Percentiles rank a stretch among this genome's conserved stretches.
Evolutionary conservation across 2,329 filamentous ascomycete genomes (phyloP).

Genomic region (Hypoxylon sp.): DNA sequence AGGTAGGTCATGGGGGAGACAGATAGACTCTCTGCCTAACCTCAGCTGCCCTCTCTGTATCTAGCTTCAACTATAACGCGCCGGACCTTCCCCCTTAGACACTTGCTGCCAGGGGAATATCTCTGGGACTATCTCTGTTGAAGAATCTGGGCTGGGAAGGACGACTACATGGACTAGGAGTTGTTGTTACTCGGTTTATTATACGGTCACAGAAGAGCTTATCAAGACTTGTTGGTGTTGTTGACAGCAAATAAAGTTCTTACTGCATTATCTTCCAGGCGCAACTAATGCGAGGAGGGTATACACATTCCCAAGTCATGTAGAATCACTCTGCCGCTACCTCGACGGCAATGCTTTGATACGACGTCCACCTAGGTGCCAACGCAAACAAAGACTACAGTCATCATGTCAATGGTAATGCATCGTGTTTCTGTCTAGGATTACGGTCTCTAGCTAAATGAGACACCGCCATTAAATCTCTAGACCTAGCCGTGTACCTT

Average conservation of each 20-base stretch:
- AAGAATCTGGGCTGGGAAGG: neutral
- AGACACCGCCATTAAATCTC: slow-evolving; percentile 6
- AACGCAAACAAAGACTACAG: too few relatives aligned
- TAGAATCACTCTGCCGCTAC: too few relatives aligned
- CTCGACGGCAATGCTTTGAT: too few relatives aligned
- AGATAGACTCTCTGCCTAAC: too few relatives aligned
- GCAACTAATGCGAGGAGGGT: too few relatives aligned
- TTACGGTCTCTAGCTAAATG: slow-evolving; percentile 18
- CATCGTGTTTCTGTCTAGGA: slow-evolving; percentile 30
- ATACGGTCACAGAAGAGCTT: neutral
- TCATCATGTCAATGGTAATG: slow-evolving; percentile 11
- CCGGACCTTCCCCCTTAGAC: too few relatives aligned
- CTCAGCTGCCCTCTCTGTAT: too few relatives aligned
- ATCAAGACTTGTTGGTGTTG: neutral
- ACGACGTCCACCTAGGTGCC: neutral
- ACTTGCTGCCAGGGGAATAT: neutral
- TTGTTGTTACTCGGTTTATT: neutral
- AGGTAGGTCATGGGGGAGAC: too few relatives aligned
- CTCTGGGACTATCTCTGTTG: neutral
- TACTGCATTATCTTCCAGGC: neutral
- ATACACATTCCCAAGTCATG: too few relatives aligned
- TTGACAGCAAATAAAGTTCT: neutral
- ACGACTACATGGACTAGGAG: neutral
- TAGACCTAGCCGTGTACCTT: neutral
- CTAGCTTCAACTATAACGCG: too few relatives aligned